These are phyloP conservation scores for Barnettozyma pratensis DNA, from an alignment of 805 yeast genomes.

Conservation along the genomic window DNA sequence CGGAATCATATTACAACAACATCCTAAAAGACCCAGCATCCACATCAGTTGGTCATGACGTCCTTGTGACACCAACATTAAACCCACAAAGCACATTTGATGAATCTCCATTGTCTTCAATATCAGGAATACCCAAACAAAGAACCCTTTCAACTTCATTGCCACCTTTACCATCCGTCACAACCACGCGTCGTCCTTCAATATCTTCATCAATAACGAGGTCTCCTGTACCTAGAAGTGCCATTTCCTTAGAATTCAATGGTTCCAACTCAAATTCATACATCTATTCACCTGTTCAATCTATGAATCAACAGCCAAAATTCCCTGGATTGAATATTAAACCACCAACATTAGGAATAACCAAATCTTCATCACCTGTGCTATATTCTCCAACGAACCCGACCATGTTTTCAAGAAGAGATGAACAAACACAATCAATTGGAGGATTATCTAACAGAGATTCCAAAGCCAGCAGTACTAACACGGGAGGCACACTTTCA, in stretches of 20 bases:
- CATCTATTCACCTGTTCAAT: slow-evolving; percentile 20
- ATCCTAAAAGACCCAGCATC: slow-evolving; percentile 5
- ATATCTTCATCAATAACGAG: slow-evolving; percentile 20
- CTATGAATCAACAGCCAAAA: slow-evolving; percentile 1
- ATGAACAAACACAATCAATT: slow-evolving; percentile 8
- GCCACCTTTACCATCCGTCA: slow-evolving; percentile 31
- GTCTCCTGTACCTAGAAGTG: slow-evolving; percentile 23
- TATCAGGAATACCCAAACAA: neutral
- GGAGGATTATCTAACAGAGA: neutral
- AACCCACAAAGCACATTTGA: slow-evolving; percentile 2
- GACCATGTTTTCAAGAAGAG: slow-evolving; percentile 13
- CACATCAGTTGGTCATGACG: slow-evolving; percentile 14
- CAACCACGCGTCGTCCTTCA: slow-evolving; percentile 26
- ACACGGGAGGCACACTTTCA: slow-evolving; percentile 2
- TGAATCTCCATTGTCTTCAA: neutral
- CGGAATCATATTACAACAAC: slow-evolving; percentile 36
- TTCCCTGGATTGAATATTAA: slow-evolving; percentile 14
- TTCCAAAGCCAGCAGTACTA: neutral
- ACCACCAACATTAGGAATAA: slow-evolving; percentile 15
- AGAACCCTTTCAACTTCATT: slow-evolving; percentile 24
- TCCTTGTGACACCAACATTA: slow-evolving; percentile 3
- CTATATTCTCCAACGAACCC: slow-evolving; percentile 20
- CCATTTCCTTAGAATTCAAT: slow-evolving; percentile 19
- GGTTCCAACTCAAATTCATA: slow-evolving; percentile 23
- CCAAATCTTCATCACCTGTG: slow-evolving; percentile 21